Percentiles rank a stretch among this genome's conserved stretches.
These are phyloP conservation scores for Bryoerythrophyllum caledonicum DNA, from an alignment of 225 moss, liverwort and hornwort genomes.

Conservation along the genomic window DNA sequence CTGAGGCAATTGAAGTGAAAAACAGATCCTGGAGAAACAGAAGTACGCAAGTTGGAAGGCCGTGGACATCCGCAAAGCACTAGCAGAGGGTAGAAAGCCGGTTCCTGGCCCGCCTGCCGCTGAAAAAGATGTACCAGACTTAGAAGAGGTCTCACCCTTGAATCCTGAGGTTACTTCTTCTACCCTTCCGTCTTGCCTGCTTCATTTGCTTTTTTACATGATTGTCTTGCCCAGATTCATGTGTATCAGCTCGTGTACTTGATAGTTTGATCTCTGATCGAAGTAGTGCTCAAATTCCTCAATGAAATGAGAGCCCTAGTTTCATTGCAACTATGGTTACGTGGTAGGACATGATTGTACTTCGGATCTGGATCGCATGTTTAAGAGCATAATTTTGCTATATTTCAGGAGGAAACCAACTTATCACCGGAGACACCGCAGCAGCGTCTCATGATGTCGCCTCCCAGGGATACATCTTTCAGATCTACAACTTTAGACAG, in stretches of 20 bases:
- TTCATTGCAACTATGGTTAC: too few species aligned
- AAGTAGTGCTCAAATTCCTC: too few species aligned
- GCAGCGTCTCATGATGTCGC: constrained; percentile 33
- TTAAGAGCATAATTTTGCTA: not conserved
- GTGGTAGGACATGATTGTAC: too few species aligned
- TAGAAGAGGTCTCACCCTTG: constrained; percentile 49
- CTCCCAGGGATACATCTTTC: constrained; percentile 37
- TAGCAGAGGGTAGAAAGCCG: constrained; percentile 92
- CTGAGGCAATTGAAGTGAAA: constrained; percentile 16
- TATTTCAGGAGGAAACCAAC: constrained; percentile 41
- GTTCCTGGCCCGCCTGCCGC: constrained; percentile 80
- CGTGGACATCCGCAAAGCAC: constrained; percentile 91
- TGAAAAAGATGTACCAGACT: constrained; percentile 62
- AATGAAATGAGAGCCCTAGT: too few species aligned
- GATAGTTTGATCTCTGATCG: too few species aligned
- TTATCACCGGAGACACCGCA: constrained; percentile 43
- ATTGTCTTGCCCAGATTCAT: too few species aligned
- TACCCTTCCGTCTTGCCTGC: not conserved
- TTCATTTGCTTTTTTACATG: too few species aligned
- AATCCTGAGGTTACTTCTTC: constrained; percentile 57
- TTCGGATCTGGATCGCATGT: not conserved
- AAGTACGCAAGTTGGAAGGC: constrained; percentile 99
- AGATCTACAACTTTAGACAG: constrained; percentile 35
- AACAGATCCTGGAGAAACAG: constrained; percentile 90
- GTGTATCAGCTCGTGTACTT: too few species aligned